Percentiles rank a stretch among this genome's conserved stretches.
Conservation (phyloP, 306 rosid species). For the Vicia villosa region DNA sequence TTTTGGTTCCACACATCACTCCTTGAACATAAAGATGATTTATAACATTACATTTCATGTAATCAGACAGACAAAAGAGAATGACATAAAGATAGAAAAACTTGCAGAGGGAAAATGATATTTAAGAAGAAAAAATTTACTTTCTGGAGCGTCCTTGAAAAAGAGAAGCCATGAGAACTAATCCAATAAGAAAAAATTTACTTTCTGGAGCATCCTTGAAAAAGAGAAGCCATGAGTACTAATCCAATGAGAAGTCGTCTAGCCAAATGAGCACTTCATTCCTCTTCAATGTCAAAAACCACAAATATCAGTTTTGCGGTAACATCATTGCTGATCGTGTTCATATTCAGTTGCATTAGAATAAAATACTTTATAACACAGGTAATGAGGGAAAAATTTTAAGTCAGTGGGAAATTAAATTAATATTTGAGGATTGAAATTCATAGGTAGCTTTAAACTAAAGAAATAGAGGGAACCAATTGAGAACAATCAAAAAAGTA, state of each 20-base stretch:
- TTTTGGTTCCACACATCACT: constrained; percentile 4
- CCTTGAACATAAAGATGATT: background rate
- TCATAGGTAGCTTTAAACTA: too few species aligned
- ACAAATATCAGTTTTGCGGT: constrained; percentile 3
- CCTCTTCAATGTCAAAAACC: constrained; percentile 58
- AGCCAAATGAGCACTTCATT: constrained; percentile 92
- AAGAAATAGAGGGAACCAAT: background rate
- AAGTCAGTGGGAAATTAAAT: too few species aligned
- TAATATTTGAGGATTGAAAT: too few species aligned
- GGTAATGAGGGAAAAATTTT: too few species aligned
- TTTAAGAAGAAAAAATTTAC: background rate
- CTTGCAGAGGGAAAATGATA: constrained; percentile 1
- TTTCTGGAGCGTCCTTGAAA: background rate
- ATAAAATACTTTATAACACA: too few species aligned
- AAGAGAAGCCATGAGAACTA: background rate
- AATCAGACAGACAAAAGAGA: constrained; percentile 20
- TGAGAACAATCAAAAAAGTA: background rate
- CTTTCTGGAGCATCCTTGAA: background rate
- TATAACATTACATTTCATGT: background rate
- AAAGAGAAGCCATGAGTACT: constrained; percentile 26
- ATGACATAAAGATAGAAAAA: constrained; percentile 1
- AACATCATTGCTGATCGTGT: background rate
- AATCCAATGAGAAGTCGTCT: constrained; percentile 74
- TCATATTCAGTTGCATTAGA: background rate
- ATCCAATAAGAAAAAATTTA: too few species aligned